Percentiles rank a stretch among this genome's conserved stretches.
Conservation (phyloP, 2,329 filamentous ascomycete genomes). For the Hypoxylon sp. region DNA sequence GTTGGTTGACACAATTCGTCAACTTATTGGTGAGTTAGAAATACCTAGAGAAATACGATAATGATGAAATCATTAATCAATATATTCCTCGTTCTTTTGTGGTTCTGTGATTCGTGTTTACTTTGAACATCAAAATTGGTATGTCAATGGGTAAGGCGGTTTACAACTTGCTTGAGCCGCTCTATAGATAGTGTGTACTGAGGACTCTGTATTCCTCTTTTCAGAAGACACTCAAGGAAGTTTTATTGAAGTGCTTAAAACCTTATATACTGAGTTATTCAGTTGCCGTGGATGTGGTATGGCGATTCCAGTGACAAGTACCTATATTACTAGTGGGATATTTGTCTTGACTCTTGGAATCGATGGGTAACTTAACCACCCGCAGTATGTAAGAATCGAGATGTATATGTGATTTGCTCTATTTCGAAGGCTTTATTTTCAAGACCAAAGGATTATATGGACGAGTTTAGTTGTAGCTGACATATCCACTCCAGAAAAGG, state of each 20-base stretch:
- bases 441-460: background rate
- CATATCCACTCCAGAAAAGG: too few relatives aligned
- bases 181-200: too few relatives aligned
- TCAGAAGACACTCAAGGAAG: too few relatives aligned
- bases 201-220: too few relatives aligned
- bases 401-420: too few relatives aligned
- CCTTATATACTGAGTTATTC: too few relatives aligned
- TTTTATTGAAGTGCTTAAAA: too few relatives aligned
- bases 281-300: too few relatives aligned
- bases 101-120: background rate
- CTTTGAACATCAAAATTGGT: background rate
- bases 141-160: too few relatives aligned
- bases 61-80: slow-evolving; percentile 8
- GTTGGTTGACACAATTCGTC: background rate
- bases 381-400: background rate
- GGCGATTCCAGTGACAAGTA: too few relatives aligned
- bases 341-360: background rate
- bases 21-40: slow-evolving; percentile 10
- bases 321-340: background rate
- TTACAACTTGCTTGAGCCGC: too few relatives aligned
- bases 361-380: background rate
- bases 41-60: slow-evolving; percentile 5
- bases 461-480: too few relatives aligned
- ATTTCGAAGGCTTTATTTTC: background rate
- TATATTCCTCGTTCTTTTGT: background rate